Base-by-base conservation (phyloP, 129 eudicot species). In the Daucus carota region DNA sequence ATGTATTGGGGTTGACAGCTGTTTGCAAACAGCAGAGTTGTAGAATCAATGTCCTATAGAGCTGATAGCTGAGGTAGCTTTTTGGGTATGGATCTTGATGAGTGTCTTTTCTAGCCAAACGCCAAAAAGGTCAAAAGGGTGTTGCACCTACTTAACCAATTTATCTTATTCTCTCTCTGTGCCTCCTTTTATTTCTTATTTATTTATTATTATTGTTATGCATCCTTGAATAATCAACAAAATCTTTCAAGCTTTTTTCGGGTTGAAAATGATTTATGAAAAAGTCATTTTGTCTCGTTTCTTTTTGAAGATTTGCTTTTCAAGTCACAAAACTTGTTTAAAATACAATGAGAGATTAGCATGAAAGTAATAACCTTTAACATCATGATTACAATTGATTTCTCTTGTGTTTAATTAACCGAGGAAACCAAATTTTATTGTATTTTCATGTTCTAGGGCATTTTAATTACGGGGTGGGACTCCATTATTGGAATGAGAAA, bases 41-140 rank as follows among this genome's bases (percentile, higher is more conserved):
- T 63, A 50, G 73, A 42, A 48, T 32, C 26, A 71, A 78, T 26
- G 69, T 48, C 41, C 24, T 65, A 72, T 76, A 54, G 18, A 18
- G 5, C 50, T 45, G 5, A 45, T 4, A 45, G 65, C 32, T 57
- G 29, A 10, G 31, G 14, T n/a, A n/a, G 65, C 67, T 62, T 81
- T 75, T 77, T 69, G 81, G 74, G 76, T 76, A 81, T 80, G 79
- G 84, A 70, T 80, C 48, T 70, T 79, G 31, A 52, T 73, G 81
- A 76, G 80, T 74, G 86, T 83, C 81, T 80, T 82, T 80, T 80
- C 86, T 77, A 71, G 83, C 73, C 74, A 74, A 76, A 42, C 78
- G 86, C 72, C 75, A 72, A 80, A 75, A 88, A 79, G 76, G 90
- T 88, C 88, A 88, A 85, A 81, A 85, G 84, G 83, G 32, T 63